Evolutionary conservation across 805 yeast genomes (phyloP), one percentile per base, ranked within the genome.

Genomic region (Lipomyces yamanashiensis): DNA sequence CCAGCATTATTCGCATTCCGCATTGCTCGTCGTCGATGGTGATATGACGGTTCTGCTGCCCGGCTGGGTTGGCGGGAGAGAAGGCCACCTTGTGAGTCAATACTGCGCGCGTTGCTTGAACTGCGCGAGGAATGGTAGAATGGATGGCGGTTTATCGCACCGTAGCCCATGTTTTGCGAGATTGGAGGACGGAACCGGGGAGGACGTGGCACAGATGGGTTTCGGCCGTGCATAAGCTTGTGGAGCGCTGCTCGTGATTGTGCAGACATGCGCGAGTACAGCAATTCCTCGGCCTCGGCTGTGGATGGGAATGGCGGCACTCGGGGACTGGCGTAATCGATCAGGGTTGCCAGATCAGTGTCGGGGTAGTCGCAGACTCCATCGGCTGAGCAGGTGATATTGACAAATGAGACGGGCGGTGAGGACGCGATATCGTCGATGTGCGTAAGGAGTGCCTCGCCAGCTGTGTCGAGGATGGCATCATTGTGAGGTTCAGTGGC

Each of bases 101-200:
- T 45, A 43, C 64, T 51, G 34, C 59, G 59, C 39, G 59, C 59
- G 36, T 48, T 58, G 43, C 59, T 41, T 13, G 59, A 53, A 23
- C 62, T 57, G 34, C 56, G 47, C 13, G 56, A 33, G 21, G 54
- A 47, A 36, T 60, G 58, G 57, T 66, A 66, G 54, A 66, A 66
- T 0, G 69, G 69, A 40, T 66, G 69, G 6, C 69, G 67, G 39
- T 57, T 61, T 36, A 66, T 66, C 8, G 69, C 67, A 23, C 69
- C 69, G 50, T 66, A 66, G 21, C 69, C 69, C 69, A 66, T 66
- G 52, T 66, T 66, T 54, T 66, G 69, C 34, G 69, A 66, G 37
- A 66, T 64, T 21, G 69, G 69, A 34, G 67, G 67, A 9, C 69
- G 61, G 54, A 66, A 66, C 8, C 69, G 58, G 7, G 64, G 67